phyloP scores from a whole-genome alignment of 179 eudicot species.

The Beta corolliflora region DNA sequence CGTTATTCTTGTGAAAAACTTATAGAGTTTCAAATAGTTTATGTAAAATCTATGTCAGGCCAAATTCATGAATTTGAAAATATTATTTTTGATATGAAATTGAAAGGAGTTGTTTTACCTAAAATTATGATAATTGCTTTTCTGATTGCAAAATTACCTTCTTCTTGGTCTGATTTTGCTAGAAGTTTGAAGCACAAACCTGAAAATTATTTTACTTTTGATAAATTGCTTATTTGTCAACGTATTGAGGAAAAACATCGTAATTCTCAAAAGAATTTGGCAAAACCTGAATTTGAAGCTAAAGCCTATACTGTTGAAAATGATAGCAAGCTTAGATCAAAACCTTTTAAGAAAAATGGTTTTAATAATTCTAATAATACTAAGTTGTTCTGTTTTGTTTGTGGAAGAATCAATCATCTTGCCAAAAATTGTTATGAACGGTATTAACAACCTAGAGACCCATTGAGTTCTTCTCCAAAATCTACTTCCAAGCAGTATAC shows the following conservation, averaged over 20 bases:
- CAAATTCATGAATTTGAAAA: slow-evolving; percentile 5
- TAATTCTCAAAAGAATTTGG: not conserved
- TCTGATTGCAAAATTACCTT: not conserved
- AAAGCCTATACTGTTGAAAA: not conserved
- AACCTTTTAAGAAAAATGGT: not conserved
- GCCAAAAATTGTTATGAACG: not conserved
- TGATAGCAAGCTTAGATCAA: not conserved
- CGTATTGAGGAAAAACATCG: not conserved
- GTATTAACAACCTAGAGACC: not conserved
- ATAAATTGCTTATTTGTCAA: not conserved
- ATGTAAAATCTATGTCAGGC: not conserved
- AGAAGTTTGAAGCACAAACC: not conserved
- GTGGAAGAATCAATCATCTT: not conserved
- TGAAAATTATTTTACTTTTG: not conserved
- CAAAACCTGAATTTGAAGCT: not conserved
- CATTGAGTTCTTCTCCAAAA: no score
- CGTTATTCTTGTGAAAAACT: slow-evolving; percentile 1
- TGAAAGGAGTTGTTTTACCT: not conserved
- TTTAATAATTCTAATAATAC: no score
- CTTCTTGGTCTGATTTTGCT: not conserved
- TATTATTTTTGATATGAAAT: not conserved
- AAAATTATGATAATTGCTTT: not conserved
- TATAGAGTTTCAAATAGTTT: not conserved
- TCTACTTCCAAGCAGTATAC: no score
- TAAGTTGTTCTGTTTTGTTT: not conserved